These are phyloP conservation scores for Lactarius sanguifluus DNA, from an alignment of 768 basidiomycete genomes.

Conservation along the genomic window DNA sequence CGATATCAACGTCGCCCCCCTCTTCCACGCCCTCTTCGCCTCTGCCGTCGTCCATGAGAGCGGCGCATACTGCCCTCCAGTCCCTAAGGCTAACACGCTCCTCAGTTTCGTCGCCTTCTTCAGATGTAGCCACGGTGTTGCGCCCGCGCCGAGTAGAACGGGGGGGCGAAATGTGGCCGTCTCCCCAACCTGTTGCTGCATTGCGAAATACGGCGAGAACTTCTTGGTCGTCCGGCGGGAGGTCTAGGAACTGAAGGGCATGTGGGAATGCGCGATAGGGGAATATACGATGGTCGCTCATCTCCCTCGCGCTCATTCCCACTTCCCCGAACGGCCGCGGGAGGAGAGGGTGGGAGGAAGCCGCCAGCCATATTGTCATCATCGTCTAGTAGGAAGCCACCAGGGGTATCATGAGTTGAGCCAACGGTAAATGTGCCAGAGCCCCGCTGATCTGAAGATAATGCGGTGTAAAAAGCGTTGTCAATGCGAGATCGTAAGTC, in stretches of 20 bases:
- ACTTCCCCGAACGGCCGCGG: not conserved
- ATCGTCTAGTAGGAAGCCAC: constrained; percentile 40
- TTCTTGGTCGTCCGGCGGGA: constrained; percentile 64
- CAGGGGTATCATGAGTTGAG: constrained; percentile 22
- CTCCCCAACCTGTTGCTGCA: constrained; percentile 71
- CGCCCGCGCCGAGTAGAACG: not conserved
- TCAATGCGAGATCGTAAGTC: constrained; percentile 17
- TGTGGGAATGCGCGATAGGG: constrained; percentile 58
- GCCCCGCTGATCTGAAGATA: not conserved
- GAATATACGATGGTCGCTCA: constrained; percentile 41
- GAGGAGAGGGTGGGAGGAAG: constrained; percentile 32
- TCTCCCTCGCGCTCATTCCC: constrained; percentile 7
- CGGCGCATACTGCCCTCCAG: constrained; percentile 80
- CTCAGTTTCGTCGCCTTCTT: constrained; percentile 30
- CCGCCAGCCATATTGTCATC: constrained; percentile 32
- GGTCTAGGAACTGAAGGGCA: constrained; percentile 61
- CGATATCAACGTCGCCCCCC: constrained; percentile 32
- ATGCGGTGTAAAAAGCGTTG: constrained; percentile 19
- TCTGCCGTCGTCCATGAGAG: constrained; percentile 47
- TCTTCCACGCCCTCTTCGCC: constrained; percentile 35
- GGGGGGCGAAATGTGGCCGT: constrained; percentile 8
- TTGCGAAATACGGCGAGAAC: constrained; percentile 70
- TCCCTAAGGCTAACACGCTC: constrained; percentile 59
- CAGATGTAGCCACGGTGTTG: constrained; percentile 29
- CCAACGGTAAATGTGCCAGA: not conserved